A percentile compares a stretch with the other conserved stretches of the same genome.
Evolutionary conservation across 768 basidiomycete species (phyloP).

Genomic region (Tricholoma hemisulphureum): DNA sequence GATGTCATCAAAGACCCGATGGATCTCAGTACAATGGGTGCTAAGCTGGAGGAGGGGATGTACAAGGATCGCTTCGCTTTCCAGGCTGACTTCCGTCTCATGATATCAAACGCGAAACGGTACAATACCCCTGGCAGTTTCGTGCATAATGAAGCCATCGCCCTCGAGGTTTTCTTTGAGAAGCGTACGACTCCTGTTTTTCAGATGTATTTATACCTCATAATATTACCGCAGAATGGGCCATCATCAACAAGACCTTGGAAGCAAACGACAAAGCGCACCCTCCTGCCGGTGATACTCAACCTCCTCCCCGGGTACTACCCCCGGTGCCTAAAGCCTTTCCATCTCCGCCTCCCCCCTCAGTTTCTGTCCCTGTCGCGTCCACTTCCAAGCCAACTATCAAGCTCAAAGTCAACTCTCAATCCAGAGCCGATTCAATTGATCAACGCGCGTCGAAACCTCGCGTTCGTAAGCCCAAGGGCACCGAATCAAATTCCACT

Average conservation of each 20-base stretch:
- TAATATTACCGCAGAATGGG: slow-evolving; percentile 65
- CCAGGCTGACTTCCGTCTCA: slow-evolving; percentile 81
- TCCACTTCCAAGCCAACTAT: slow-evolving; percentile 54
- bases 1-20: slow-evolving; percentile 89
- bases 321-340: slow-evolving; percentile 42
- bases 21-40: slow-evolving; percentile 87
- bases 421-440: slow-evolving; percentile 29
- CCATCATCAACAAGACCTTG: slow-evolving; percentile 79
- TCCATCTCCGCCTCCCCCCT: slow-evolving; percentile 22
- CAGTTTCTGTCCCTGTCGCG: slow-evolving; percentile 1
- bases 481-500: slow-evolving; percentile 29
- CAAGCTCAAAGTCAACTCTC: slow-evolving; percentile 62
- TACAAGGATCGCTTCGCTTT: slow-evolving; percentile 85
- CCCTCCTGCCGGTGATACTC: slow-evolving; percentile 16
- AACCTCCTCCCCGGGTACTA: slow-evolving; percentile 30
- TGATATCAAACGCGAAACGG: slow-evolving; percentile 81
- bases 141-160: slow-evolving; percentile 72
- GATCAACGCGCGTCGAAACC: slow-evolving; percentile 37
- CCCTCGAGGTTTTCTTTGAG: slow-evolving; percentile 80
- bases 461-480: slow-evolving; percentile 44
- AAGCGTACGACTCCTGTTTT: slow-evolving; percentile 56
- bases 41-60: slow-evolving; percentile 82
- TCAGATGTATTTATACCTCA: neutral
- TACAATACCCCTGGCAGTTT: slow-evolving; percentile 77
- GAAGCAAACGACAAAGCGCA: slow-evolving; percentile 60